Evolutionary conservation across 345 rosid genomes (phyloP).

Genomic region (Jatropha curcas): DNA sequence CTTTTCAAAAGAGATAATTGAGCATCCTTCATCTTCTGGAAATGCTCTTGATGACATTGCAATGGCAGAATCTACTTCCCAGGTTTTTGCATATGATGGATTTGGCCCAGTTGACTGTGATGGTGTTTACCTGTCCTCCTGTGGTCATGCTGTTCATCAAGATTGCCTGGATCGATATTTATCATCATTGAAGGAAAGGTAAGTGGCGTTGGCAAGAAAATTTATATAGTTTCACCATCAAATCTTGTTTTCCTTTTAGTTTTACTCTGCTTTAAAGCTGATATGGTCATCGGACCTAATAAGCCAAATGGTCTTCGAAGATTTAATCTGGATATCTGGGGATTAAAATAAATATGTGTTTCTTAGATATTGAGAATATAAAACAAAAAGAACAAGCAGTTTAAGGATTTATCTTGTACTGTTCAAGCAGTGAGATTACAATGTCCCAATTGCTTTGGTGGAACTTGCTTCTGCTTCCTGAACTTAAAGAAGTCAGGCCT

Average conservation of each 20-base stretch:
- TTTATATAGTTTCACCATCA: not conserved
- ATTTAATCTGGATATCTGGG: not conserved
- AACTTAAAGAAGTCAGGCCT: not conserved
- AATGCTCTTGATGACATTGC: conserved; percentile 29
- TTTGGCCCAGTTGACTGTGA: conserved; percentile 78
- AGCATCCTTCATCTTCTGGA: conserved; percentile 46
- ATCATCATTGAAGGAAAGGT: conserved; percentile 84
- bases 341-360: not conserved
- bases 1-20: conserved; percentile 46
- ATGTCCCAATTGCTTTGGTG: not conserved
- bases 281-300: not conserved
- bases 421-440: not conserved
- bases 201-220: conserved; percentile 17
- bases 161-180: conserved; percentile 82
- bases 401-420: not conserved
- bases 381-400: not conserved
- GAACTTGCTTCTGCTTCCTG: not conserved
- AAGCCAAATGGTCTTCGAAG: not conserved
- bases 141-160: conserved; percentile 99
- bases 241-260: not conserved
- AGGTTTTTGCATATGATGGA: conserved; percentile 49
- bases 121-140: conserved; percentile 83
- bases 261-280: not conserved
- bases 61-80: conserved; percentile 34
- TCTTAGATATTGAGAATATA: not conserved